These are phyloP conservation scores for Pisolithus microcarpus DNA, from an alignment of 768 basidiomycete genomes.

Conservation along the genomic window DNA sequence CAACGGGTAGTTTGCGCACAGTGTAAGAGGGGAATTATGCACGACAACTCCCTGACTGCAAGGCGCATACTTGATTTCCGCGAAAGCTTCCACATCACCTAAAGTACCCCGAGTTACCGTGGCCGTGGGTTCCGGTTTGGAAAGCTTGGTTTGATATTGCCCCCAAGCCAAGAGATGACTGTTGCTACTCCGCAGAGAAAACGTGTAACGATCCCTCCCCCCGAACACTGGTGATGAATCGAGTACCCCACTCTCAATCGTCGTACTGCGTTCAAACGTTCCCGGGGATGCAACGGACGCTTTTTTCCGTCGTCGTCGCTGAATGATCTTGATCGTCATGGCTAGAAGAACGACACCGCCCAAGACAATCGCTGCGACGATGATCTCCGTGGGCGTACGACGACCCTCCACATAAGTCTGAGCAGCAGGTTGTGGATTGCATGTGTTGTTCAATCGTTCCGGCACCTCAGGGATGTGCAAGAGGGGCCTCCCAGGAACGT, in stretches of 20 bases:
- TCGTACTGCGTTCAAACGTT: conserved; percentile 7
- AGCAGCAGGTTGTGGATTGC: background rate
- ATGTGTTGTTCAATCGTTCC: background rate
- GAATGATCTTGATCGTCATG: conserved; percentile 41
- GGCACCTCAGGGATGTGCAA: too few species aligned
- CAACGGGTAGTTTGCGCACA: conserved; percentile 13
- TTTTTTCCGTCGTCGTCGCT: conserved; percentile 37
- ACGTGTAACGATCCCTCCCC: conserved; percentile 58
- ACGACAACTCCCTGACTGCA: background rate
- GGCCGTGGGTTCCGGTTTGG: conserved; percentile 18
- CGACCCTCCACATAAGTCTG: conserved; percentile 18
- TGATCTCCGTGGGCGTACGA: conserved; percentile 41
- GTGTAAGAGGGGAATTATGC: too few species aligned
- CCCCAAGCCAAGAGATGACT: conserved; percentile 50
- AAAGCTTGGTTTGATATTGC: conserved; percentile 40
- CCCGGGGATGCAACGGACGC: too few species aligned
- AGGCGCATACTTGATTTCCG: conserved; percentile 8
- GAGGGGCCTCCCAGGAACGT: background rate
- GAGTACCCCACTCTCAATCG: conserved; percentile 35
- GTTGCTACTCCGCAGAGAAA: conserved; percentile 26
- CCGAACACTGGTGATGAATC: conserved; percentile 72
- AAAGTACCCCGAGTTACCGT: conserved; percentile 20
- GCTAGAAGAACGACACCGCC: conserved; percentile 43
- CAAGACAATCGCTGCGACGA: conserved; percentile 49
- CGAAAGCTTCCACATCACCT: conserved; percentile 6